These are phyloP conservation scores for Colletotrichum tanaceti DNA, from an alignment of 2,329 filamentous ascomycete species.

Conservation along the genomic window DNA sequence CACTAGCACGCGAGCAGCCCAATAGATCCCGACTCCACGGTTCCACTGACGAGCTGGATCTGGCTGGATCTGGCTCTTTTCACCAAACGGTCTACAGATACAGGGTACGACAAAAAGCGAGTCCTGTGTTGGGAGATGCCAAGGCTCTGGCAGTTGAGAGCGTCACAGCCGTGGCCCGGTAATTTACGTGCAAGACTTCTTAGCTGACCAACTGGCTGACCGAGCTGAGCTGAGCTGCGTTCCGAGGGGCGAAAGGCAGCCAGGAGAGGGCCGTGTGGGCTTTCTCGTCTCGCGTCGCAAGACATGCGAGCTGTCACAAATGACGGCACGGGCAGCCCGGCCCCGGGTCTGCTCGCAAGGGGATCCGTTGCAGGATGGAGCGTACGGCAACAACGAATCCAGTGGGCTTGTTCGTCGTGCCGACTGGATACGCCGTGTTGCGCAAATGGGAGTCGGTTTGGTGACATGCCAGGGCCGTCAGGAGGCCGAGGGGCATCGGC, in stretches of 20 bases:
- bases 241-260: constrained; percentile 16
- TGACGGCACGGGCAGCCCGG: constrained; percentile 15
- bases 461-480: neutral
- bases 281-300: constrained; percentile 20
- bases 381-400: neutral
- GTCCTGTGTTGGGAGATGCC: neutral
- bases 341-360: neutral
- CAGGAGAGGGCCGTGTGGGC: constrained; percentile 18
- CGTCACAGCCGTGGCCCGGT: constrained; percentile 16
- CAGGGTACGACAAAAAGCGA: constrained; percentile 13
- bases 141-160: constrained; percentile 2
- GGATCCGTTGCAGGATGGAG: constrained; percentile 5
- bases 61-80: constrained; percentile 23
- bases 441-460: constrained; percentile 1
- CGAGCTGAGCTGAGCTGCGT: neutral
- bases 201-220: constrained; percentile 5
- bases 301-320: constrained; percentile 31
- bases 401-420: neutral
- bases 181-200: neutral
- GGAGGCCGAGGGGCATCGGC: neutral
- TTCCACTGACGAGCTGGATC: constrained; percentile 35
- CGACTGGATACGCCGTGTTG: neutral
- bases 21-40: constrained; percentile 34
- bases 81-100: constrained; percentile 31
- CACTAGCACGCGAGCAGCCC: constrained; percentile 8